phyloP scores from a whole-genome alignment of 2,329 filamentous ascomycete species.

The Teratosphaeria gauchensis region DNA sequence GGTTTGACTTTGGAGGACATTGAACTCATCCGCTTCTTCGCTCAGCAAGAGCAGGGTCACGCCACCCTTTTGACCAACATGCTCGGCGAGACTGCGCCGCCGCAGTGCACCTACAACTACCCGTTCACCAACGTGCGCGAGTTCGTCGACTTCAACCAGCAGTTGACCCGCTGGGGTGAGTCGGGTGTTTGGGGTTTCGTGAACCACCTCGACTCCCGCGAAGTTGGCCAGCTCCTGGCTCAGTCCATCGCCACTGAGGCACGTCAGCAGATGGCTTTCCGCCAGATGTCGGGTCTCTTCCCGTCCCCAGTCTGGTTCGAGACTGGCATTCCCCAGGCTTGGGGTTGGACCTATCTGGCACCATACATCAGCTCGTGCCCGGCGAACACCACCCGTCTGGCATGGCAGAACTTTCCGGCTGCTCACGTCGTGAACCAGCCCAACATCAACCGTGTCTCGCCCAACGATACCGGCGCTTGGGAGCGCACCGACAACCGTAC shows the following conservation, averaged over 20 bases:
- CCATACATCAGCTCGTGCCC: conserved; percentile 75
- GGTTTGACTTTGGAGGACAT: conserved; percentile 62
- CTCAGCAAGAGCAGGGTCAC: conserved; percentile 66
- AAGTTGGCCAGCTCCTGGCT: conserved; percentile 61
- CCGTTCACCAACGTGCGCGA: conserved; percentile 65
- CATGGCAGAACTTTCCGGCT: conserved; percentile 77
- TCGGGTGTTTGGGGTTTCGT: conserved; percentile 74
- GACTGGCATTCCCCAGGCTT: conserved; percentile 69
- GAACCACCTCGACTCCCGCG: conserved; percentile 64
- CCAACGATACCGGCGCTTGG: conserved; percentile 49
- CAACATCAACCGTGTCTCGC: conserved; percentile 59
- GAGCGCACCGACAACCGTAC: conserved; percentile 55
- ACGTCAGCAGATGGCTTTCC: conserved; percentile 75
- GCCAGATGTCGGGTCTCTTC: conserved; percentile 69
- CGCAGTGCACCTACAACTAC: conserved; percentile 74
- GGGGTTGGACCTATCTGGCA: conserved; percentile 73
- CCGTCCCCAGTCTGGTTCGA: conserved; percentile 80
- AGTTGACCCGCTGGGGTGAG: conserved; percentile 74
- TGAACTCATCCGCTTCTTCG: conserved; percentile 66
- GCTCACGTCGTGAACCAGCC: conserved; percentile 66
- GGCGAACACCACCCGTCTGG: conserved; percentile 58
- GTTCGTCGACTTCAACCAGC: conserved; percentile 76
- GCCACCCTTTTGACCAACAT: conserved; percentile 70
- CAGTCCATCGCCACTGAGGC: conserved; percentile 72
- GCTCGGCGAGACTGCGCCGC: conserved; percentile 59